phyloP scores from a whole-genome alignment of 768 basidiomycete genomes.

The Brasilioporus rufonigricans region DNA sequence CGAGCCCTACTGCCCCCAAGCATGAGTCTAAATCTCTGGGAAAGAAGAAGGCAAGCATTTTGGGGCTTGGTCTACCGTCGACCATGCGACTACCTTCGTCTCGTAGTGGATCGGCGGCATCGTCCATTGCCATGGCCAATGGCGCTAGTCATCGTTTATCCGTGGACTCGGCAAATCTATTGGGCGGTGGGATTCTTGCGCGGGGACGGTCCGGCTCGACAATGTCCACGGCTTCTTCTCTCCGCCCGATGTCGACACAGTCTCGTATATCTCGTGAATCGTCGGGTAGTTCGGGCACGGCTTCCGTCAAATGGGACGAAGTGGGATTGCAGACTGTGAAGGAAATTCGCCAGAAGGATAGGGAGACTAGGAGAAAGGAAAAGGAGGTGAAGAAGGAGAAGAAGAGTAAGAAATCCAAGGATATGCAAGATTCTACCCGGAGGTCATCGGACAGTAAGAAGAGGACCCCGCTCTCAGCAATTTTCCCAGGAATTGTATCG shows the following conservation, averaged over 20 bases:
- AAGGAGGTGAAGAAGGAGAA: constrained; percentile 29
- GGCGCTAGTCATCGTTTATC: constrained; percentile 23
- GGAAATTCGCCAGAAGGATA: constrained; percentile 42
- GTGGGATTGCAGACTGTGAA: constrained; percentile 46
- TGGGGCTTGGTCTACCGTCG: constrained; percentile 62
- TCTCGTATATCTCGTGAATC: constrained; percentile 36
- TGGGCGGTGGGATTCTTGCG: constrained; percentile 31
- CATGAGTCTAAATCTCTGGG: constrained; percentile 36
- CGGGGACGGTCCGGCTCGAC: constrained; percentile 38
- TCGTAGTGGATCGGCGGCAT: constrained; percentile 36
- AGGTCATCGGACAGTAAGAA: constrained; percentile 49
- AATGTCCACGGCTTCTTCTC: constrained; percentile 41
- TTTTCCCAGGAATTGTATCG: constrained; percentile 50
- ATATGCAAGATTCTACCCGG: constrained; percentile 36
- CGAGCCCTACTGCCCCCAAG: constrained; percentile 30
- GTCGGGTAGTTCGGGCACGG: constrained; percentile 39
- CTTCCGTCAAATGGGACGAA: constrained; percentile 53
- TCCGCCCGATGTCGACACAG: constrained; percentile 42
- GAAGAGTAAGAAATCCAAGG: constrained; percentile 29
- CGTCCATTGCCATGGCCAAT: constrained; percentile 28
- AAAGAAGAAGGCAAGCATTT: constrained; percentile 59
- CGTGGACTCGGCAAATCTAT: constrained; percentile 30
- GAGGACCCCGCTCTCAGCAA: constrained; percentile 52
- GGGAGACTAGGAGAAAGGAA: constrained; percentile 37
- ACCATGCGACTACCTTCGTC: constrained; percentile 44